phyloP scores from a whole-genome alignment of 768 basidiomycete genomes.

The Panaeolus cyanescens region DNA sequence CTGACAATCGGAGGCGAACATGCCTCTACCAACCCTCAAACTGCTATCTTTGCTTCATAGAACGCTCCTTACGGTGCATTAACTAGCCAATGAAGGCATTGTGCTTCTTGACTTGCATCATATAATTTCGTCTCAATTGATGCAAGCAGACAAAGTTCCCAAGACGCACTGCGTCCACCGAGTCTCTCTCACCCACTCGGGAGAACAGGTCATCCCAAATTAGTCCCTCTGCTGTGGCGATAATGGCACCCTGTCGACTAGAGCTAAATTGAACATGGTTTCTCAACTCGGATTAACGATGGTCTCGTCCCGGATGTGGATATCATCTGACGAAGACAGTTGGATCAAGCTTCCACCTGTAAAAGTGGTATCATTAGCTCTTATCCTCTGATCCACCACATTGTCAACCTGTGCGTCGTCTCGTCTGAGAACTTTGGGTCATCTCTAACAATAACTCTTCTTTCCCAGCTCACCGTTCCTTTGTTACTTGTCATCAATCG shows the following conservation, averaged over 20 bases:
- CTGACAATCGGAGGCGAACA: background rate
- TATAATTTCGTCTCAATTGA: background rate
- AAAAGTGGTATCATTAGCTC: no score
- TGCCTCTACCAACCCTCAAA: background rate
- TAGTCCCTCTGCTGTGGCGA: background rate
- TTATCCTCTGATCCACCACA: no score
- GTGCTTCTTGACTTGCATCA: background rate
- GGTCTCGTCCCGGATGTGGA: background rate
- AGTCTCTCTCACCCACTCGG: background rate
- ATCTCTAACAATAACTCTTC: background rate
- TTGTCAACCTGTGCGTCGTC: background rate
- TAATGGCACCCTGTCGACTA: background rate
- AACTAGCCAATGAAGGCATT: background rate
- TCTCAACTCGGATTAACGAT: background rate
- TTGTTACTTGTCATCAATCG: background rate
- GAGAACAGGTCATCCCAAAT: background rate
- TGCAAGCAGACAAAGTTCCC: background rate
- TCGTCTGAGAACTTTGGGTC: background rate
- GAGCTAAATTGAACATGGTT: background rate
- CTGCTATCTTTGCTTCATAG: conserved; percentile 1
- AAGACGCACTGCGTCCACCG: background rate
- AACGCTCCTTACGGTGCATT: background rate
- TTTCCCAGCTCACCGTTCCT: background rate
- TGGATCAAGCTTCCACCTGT: background rate
- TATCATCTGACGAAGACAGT: background rate